A percentile compares a stretch with the other conserved stretches of the same genome.
Evolutionary conservation across 192 early-diverging fungal species (phyloP).

Genomic region (Umbelopsis vinacea): DNA sequence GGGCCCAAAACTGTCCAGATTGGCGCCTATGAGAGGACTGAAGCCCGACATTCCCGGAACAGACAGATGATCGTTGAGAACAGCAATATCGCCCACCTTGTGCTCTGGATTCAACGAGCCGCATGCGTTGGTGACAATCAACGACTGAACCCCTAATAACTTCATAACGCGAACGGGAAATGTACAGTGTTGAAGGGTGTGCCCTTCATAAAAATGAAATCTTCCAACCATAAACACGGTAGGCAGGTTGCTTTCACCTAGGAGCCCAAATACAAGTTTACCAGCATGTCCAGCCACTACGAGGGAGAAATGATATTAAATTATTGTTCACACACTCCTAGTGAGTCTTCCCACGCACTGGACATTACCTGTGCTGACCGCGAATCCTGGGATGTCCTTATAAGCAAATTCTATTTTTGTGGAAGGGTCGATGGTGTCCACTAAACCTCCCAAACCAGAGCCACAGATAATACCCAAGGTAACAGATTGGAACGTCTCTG

Average conservation of each 20-base stretch:
- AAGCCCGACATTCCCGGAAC: slow-evolving; percentile 74
- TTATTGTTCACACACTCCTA: neutral
- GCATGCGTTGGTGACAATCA: slow-evolving; percentile 88
- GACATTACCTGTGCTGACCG: slow-evolving; percentile 69
- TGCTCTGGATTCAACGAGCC: slow-evolving; percentile 76
- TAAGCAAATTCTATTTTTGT: slow-evolving; percentile 69
- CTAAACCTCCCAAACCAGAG: slow-evolving; percentile 79
- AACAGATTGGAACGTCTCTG: slow-evolving; percentile 46
- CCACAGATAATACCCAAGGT: slow-evolving; percentile 85
- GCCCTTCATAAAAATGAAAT: slow-evolving; percentile 91
- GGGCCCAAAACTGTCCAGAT: slow-evolving; percentile 79
- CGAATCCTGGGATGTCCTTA: slow-evolving; percentile 86
- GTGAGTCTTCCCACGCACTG: neutral
- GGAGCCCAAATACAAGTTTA: slow-evolving; percentile 84
- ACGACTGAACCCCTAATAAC: slow-evolving; percentile 75
- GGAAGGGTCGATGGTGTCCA: slow-evolving; percentile 63
- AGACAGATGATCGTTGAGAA: slow-evolving; percentile 81
- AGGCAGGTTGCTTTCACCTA: slow-evolving; percentile 63
- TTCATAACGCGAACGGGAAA: slow-evolving; percentile 88
- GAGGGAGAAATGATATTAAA: neutral
- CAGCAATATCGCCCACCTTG: slow-evolving; percentile 86
- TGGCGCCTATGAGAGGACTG: slow-evolving; percentile 86
- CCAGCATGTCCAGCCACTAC: slow-evolving; percentile 73
- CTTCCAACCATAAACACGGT: slow-evolving; percentile 89
- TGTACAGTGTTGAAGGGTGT: slow-evolving; percentile 75